Evolutionary conservation across 192 early-diverging fungal species (phyloP).

Genomic region (Spizellomyces punctatus): DNA sequence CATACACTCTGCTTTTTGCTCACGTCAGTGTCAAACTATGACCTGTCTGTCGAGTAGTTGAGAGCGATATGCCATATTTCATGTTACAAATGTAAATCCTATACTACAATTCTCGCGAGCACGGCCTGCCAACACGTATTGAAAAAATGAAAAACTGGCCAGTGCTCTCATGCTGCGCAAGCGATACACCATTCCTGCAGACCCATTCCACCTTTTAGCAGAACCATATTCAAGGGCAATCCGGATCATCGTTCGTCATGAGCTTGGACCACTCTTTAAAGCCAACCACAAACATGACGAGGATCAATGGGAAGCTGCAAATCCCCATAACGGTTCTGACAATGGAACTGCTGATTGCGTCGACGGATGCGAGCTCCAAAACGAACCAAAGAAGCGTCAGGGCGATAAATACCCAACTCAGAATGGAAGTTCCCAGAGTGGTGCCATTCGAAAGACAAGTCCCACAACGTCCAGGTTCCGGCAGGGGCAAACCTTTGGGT

Average conservation of each 20-base stretch:
- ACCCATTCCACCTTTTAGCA: no score
- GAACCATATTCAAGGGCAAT: neutral
- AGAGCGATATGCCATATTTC: no score
- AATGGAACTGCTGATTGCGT: conserved; percentile 11
- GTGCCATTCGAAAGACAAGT: conserved; percentile 22
- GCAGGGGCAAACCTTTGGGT: conserved; percentile 22
- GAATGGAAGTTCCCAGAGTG: conserved; percentile 13
- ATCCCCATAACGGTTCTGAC: conserved; percentile 13
- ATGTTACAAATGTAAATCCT: no score
- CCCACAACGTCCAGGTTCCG: conserved; percentile 1
- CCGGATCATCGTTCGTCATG: conserved; percentile 1
- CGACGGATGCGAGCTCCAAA: conserved; percentile 12
- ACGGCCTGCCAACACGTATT: no score
- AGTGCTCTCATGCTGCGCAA: no score
- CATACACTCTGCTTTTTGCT: no score
- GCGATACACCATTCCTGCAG: no score
- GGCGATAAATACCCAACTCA: conserved; percentile 23
- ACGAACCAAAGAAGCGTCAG: conserved; percentile 12
- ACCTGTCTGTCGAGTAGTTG: no score
- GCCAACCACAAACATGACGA: conserved; percentile 18
- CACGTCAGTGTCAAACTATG: no score
- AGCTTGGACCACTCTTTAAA: conserved; percentile 29
- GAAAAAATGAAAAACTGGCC: no score
- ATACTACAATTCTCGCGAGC: no score
- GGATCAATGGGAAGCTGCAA: conserved; percentile 23